phyloP scores from a whole-genome alignment of 2,329 filamentous ascomycete species.

The Diplocarpon rosae region DNA sequence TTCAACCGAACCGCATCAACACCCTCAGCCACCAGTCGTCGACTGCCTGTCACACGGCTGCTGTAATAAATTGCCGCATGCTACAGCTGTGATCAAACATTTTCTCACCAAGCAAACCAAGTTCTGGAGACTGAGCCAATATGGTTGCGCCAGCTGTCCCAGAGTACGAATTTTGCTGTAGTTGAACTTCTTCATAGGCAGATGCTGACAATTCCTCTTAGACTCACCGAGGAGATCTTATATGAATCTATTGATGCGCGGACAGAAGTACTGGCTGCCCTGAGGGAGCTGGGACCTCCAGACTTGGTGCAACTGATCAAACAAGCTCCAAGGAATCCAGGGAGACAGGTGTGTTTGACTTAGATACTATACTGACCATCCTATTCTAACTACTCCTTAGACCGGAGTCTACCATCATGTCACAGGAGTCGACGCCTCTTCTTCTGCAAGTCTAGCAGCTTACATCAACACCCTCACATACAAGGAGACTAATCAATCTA shows the following conservation, averaged over 20 bases:
- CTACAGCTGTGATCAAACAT: background rate
- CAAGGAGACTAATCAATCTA: slow-evolving; percentile 67
- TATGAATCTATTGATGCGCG: slow-evolving; percentile 87
- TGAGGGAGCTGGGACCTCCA: slow-evolving; percentile 89
- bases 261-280: slow-evolving; percentile 72
- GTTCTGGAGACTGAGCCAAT: slow-evolving; percentile 3
- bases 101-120: too few relatives aligned
- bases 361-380: background rate
- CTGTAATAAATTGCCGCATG: background rate
- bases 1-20: too few relatives aligned
- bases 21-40: too few relatives aligned
- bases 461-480: slow-evolving; percentile 98
- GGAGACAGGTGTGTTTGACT: slow-evolving; percentile 39
- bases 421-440: slow-evolving; percentile 92
- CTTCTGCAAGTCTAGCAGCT: slow-evolving; percentile 88
- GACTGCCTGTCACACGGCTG: background rate
- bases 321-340: slow-evolving; percentile 45
- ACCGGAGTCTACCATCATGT: slow-evolving; percentile 96
- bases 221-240: slow-evolving; percentile 86
- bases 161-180: slow-evolving; percentile 42
- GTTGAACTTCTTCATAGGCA: slow-evolving; percentile 6
- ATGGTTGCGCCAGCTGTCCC: slow-evolving; percentile 54
- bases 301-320: slow-evolving; percentile 94
- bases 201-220: slow-evolving; percentile 29
- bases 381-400: slow-evolving; percentile 33